Base-by-base conservation (phyloP, 192 early-diverging fungal genomes). In the Linnemannia exigua region DNA sequence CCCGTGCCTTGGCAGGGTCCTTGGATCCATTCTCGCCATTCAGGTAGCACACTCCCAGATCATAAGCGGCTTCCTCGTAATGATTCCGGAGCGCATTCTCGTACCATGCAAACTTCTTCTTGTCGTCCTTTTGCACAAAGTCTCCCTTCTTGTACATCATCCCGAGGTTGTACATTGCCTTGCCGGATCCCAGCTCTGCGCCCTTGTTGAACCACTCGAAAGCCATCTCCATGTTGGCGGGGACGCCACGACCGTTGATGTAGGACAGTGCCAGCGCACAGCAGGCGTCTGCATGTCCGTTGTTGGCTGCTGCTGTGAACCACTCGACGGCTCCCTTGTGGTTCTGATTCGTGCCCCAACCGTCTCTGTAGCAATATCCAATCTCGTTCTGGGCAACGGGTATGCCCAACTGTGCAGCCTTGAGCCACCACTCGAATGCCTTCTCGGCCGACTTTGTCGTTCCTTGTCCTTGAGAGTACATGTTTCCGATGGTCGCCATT, bases 41-140 rank as follows among this genome's bases (percentile, higher is more conserved):
- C 46, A 94, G 92, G 76, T 94, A 97, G 72, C 96, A 97, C 74
- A 93, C 96, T 12, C 95, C 96, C 66, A 97, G 79, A 70, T 95
- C 89, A 68, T 88, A 90, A 87, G 76, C 88, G 19, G 90, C 90
- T 16, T 88, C 80, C 47, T 91, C 89, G 37, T 94, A 88, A 15
- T 91, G 89, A 48, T 94, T 90, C 54, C 84, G 51, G 67, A 94
- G 93, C 6, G 94, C 92, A 50, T 89, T 85, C 52, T 79, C 71
- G 67, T 94, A 94, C 94, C 92, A 94, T 28, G 88, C 79, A 67
- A 91, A 87, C 50, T 91, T 93, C 71, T 89, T 72, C 63, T 79
- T 67, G 33, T 88, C 77, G 44, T 93, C 90, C 67, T 88, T 88
- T 63, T 84, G 84, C 35, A 90, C 84, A 61, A 93, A 93, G 48